Percentiles rank a stretch among this genome's conserved stretches.
Evolutionary conservation across 2,329 filamentous ascomycete species (phyloP).

Genomic region (Diatrype stigma): DNA sequence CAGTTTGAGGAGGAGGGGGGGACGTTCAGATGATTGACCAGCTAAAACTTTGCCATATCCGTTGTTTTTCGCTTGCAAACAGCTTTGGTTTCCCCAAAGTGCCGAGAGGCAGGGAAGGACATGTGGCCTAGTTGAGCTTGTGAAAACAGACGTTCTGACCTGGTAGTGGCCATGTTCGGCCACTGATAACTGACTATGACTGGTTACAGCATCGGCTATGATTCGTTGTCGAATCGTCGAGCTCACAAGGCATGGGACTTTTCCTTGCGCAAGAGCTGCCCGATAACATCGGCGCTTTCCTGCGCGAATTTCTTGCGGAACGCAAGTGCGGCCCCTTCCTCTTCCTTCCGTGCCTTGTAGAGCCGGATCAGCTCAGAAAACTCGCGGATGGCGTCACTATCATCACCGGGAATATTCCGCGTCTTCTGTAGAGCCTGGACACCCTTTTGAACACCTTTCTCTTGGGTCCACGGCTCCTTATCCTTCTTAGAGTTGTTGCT

Average conservation of each 20-base stretch:
- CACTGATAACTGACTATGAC: no score
- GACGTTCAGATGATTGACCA: no score
- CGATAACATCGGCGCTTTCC: slow-evolving; percentile 46
- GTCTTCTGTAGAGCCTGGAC: slow-evolving; percentile 49
- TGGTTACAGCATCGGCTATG: neutral
- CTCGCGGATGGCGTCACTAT: slow-evolving; percentile 56
- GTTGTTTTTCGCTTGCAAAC: no score
- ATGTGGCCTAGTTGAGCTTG: neutral
- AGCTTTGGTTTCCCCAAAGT: no score
- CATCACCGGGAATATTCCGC: slow-evolving; percentile 45
- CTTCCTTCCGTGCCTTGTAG: slow-evolving; percentile 25
- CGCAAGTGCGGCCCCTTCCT: slow-evolving; percentile 31
- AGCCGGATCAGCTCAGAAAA: slow-evolving; percentile 56
- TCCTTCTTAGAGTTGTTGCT: slow-evolving; percentile 30
- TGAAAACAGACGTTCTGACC: neutral
- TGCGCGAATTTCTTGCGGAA: slow-evolving; percentile 42
- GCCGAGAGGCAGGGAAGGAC: no score
- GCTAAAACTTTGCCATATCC: no score
- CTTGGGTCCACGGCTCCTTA: slow-evolving; percentile 49
- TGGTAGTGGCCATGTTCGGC: no score
- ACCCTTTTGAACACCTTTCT: slow-evolving; percentile 54
- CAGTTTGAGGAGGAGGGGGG: no score
- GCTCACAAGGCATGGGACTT: neutral
- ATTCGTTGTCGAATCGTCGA: neutral
- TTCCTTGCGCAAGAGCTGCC: slow-evolving; percentile 42